Evolutionary conservation across 768 basidiomycete species (phyloP).

Genomic region (Fomitopsis serialis): DNA sequence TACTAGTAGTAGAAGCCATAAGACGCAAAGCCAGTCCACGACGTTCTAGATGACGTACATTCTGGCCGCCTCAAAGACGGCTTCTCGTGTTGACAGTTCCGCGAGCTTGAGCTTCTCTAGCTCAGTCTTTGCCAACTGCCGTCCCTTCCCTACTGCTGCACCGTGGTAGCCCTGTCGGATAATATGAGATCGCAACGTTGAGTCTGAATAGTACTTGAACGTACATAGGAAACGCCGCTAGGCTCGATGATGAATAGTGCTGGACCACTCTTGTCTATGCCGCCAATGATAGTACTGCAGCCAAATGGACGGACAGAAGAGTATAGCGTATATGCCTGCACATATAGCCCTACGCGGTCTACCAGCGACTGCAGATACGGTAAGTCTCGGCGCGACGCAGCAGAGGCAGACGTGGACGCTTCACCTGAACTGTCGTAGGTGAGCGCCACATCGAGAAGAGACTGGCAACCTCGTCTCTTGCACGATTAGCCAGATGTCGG

Average conservation of each 20-base stretch:
- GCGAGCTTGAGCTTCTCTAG: conserved; percentile 90
- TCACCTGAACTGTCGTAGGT: conserved; percentile 76
- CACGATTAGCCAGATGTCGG: conserved; percentile 78
- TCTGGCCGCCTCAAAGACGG: conserved; percentile 88
- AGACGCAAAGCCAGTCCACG: conserved; percentile 8
- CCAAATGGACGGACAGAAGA: conserved; percentile 98
- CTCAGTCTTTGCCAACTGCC: conserved; percentile 96
- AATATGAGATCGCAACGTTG: not conserved
- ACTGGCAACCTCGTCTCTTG: conserved; percentile 76
- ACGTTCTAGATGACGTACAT: conserved; percentile 56
- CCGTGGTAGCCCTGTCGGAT: conserved; percentile 81
- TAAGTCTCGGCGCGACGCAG: not conserved
- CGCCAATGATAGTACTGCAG: conserved; percentile 86
- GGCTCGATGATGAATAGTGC: conserved; percentile 89
- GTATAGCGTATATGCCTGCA: conserved; percentile 95
- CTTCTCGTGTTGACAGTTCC: conserved; percentile 76
- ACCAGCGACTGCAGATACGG: conserved; percentile 31
- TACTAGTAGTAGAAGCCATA: conserved; percentile 50
- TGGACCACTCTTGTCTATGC: conserved; percentile 86
- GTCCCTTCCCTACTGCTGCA: conserved; percentile 97
- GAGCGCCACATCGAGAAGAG: conserved; percentile 70
- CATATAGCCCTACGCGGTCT: conserved; percentile 82
- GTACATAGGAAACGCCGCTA: conserved; percentile 84
- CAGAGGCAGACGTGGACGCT: conserved; percentile 5
- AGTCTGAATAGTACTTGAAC: conserved; percentile 21